These are phyloP conservation scores for Lachnellula suecica DNA, from an alignment of 2,329 filamentous ascomycete species.

Conservation along the genomic window DNA sequence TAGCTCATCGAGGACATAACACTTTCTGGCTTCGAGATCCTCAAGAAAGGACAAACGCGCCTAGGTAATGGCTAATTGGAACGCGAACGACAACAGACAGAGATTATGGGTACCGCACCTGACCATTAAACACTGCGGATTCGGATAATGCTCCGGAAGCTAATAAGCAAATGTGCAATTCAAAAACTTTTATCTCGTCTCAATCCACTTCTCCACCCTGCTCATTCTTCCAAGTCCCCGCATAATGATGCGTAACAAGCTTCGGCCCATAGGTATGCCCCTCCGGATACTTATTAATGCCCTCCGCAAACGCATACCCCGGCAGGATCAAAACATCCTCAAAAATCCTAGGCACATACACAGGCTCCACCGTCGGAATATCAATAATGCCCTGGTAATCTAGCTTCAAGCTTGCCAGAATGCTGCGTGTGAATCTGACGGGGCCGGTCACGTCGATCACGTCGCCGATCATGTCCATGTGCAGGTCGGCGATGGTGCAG, in stretches of 20 bases:
- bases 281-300: constrained; percentile 3
- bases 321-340: constrained; percentile 27
- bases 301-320: constrained; percentile 11
- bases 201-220: constrained; percentile 8
- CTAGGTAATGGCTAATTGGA: no score
- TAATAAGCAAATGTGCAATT: no score
- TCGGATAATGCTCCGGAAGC: no score
- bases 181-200: no score
- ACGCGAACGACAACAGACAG: no score
- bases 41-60: no score
- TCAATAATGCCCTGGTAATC: constrained; percentile 16
- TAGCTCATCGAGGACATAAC: no score
- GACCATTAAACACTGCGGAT: no score
- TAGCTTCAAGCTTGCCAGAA: constrained; percentile 26
- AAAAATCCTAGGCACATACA: constrained; percentile 26
- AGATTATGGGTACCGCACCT: no score
- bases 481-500: constrained; percentile 18
- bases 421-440: constrained; percentile 23
- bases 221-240: constrained; percentile 15
- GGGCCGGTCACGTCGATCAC: constrained; percentile 32
- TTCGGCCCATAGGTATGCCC: not conserved
- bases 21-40: no score
- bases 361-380: constrained; percentile 15
- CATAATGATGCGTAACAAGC: constrained; percentile 15
- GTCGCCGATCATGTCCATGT: constrained; percentile 24